phyloP scores from a whole-genome alignment of 2,329 filamentous ascomycete genomes.

The Paecilomyces variotii region DNA sequence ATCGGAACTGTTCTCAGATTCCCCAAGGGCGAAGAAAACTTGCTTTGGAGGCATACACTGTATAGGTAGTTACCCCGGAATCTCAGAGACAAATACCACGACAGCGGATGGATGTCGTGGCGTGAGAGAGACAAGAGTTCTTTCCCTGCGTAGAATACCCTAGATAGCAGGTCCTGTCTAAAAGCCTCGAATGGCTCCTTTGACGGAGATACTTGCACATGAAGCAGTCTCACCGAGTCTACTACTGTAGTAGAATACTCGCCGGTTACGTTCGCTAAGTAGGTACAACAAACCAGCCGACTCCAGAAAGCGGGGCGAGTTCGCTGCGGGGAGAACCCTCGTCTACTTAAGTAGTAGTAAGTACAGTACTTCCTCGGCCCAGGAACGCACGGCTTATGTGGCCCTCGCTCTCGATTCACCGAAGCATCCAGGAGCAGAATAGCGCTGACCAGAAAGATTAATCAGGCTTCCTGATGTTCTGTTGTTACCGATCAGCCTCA shows the following conservation, averaged over 20 bases:
- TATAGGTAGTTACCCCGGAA: not conserved
- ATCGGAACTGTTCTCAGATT: too few relatives aligned
- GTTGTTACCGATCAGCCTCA: not conserved
- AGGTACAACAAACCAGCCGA: too few relatives aligned
- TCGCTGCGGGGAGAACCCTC: not conserved
- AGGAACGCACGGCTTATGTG: too few relatives aligned
- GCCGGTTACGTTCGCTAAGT: too few relatives aligned
- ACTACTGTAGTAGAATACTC: too few relatives aligned
- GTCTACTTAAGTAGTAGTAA: too few relatives aligned
- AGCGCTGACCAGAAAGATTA: not conserved
- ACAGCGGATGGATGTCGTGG: not conserved
- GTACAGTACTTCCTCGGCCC: too few relatives aligned
- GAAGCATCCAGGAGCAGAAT: not conserved
- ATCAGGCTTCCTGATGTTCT: not conserved
- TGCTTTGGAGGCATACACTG: too few relatives aligned
- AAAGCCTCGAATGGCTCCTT: too few relatives aligned
- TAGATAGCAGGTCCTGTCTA: not conserved
- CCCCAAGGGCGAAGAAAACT: too few relatives aligned
- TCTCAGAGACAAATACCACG: not conserved
- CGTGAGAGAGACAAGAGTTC: not conserved
- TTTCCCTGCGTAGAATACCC: not conserved
- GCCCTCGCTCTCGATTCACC: not conserved
- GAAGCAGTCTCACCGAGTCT: not conserved
- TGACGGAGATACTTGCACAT: not conserved
- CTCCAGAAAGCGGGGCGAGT: not conserved